Conservation (phyloP, 495 filamentous ascomycete species). For the Lindgomyces ingoldianus region DNA sequence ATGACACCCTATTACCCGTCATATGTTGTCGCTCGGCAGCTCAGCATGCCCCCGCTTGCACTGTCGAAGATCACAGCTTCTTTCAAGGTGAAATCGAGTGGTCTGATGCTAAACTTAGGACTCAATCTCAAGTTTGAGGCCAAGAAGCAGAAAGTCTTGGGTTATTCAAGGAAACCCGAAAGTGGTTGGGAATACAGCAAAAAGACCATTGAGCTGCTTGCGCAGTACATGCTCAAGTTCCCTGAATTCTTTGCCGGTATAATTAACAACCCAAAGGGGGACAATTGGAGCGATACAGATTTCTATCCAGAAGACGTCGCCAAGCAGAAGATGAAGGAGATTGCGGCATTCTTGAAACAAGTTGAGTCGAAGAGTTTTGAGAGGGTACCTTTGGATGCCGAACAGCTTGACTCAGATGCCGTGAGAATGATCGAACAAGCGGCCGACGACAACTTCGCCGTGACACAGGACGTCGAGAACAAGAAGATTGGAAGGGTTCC, state of each 20-base stretch:
- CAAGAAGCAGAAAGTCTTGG: slow-evolving; percentile 91
- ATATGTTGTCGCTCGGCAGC: slow-evolving; percentile 76
- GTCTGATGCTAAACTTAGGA: slow-evolving; percentile 80
- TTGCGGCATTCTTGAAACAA: slow-evolving; percentile 86
- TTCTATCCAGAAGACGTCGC: slow-evolving; percentile 76
- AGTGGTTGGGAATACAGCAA: slow-evolving; percentile 94
- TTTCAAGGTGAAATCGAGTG: slow-evolving; percentile 78
- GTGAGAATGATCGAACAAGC: slow-evolving; percentile 79
- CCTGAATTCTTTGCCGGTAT: slow-evolving; percentile 92
- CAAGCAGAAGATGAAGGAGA: slow-evolving; percentile 79
- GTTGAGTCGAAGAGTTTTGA: slow-evolving; percentile 89
- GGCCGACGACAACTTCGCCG: slow-evolving; percentile 59
- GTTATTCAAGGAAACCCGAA: slow-evolving; percentile 82
- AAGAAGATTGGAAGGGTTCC: slow-evolving; percentile 77
- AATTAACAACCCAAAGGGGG: slow-evolving; percentile 69
- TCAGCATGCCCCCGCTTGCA: slow-evolving; percentile 80
- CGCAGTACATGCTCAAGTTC: slow-evolving; percentile 88
- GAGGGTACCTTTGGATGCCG: slow-evolving; percentile 87
- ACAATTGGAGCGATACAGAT: slow-evolving; percentile 77
- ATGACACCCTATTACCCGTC: slow-evolving; percentile 79
- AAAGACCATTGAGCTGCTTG: slow-evolving; percentile 76
- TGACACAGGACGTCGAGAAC: slow-evolving; percentile 54
- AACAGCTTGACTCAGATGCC: slow-evolving; percentile 89
- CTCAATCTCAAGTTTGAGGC: slow-evolving; percentile 97
- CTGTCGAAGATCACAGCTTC: slow-evolving; percentile 95